Conservation (phyloP, 805 yeast species). For the Saccharomycopsis sp. region DNA sequence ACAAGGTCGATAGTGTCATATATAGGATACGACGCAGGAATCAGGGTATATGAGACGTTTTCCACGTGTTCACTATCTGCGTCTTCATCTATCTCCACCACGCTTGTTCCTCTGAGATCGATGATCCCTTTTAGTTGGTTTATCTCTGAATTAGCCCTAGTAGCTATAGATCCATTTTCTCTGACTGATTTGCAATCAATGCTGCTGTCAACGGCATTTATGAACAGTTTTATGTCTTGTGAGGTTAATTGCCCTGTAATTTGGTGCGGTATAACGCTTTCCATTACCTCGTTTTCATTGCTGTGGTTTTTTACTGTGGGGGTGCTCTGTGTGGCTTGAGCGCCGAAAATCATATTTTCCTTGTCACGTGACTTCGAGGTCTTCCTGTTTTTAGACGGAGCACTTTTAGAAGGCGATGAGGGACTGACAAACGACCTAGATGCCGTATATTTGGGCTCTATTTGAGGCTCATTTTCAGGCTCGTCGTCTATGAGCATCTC, state of each 20-base stretch:
- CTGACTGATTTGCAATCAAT: not conserved
- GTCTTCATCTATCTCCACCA: not conserved
- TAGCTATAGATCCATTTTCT: not conserved
- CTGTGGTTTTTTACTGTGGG: not conserved
- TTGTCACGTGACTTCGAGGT: no score
- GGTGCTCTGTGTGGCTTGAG: not conserved
- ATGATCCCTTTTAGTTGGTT: conserved; percentile 1
- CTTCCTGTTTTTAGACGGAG: no score
- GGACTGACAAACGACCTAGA: no score
- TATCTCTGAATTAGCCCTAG: not conserved
- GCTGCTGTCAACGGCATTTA: not conserved
- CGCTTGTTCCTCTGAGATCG: not conserved
- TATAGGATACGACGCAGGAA: conserved; percentile 1
- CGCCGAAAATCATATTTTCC: no score
- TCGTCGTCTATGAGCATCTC: not conserved
- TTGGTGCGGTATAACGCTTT: not conserved
- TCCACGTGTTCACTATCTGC: not conserved
- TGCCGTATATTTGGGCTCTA: no score
- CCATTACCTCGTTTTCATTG: not conserved
- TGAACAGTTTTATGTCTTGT: not conserved
- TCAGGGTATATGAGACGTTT: not conserved
- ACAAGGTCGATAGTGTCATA: not conserved
- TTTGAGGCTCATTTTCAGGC: no score
- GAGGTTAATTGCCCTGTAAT: not conserved
- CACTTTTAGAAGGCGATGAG: no score